Conservation (phyloP, 208 protist genomes). For the Herpetomonas tarakana region DNA sequence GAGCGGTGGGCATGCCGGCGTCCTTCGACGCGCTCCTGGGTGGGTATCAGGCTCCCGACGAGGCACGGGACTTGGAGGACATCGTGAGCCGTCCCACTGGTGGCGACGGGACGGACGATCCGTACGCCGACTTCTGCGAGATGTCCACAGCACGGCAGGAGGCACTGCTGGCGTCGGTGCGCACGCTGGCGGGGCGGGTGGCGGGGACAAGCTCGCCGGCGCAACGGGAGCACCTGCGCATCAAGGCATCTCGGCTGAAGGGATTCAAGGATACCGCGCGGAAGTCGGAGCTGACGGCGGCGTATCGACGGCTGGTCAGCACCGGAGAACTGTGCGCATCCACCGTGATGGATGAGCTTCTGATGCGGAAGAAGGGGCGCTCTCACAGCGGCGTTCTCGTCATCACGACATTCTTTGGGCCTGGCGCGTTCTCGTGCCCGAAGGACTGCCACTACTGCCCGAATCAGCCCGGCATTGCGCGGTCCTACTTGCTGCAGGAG, state of each 20-base stretch:
- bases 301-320: constrained; percentile 81
- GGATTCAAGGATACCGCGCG: constrained; percentile 84
- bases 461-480: constrained; percentile 88
- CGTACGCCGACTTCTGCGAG: constrained; percentile 79
- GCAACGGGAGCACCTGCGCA: constrained; percentile 71
- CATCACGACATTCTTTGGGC: constrained; percentile 92
- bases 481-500: constrained; percentile 91
- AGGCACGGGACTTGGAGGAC: constrained; percentile 84
- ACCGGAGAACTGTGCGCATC: constrained; percentile 40
- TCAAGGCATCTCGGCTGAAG: constrained; percentile 70
- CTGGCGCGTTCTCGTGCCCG: constrained; percentile 88
- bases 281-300: constrained; percentile 86
- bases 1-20: constrained; percentile 26
- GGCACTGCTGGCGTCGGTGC: constrained; percentile 69
- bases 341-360: constrained; percentile 51
- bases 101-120: background rate
- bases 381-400: constrained; percentile 92
- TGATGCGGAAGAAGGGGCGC: constrained; percentile 83
- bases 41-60: constrained; percentile 54
- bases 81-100: constrained; percentile 26
- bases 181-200: constrained; percentile 37
- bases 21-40: constrained; percentile 53
- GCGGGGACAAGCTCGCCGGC: constrained; percentile 15
- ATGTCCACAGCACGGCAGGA: constrained; percentile 54
- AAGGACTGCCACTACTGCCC: constrained; percentile 95